Evolutionary conservation across 805 yeast genomes (phyloP), one percentile per base, ranked within the genome.

Genomic region (Candida fluviatilis): DNA sequence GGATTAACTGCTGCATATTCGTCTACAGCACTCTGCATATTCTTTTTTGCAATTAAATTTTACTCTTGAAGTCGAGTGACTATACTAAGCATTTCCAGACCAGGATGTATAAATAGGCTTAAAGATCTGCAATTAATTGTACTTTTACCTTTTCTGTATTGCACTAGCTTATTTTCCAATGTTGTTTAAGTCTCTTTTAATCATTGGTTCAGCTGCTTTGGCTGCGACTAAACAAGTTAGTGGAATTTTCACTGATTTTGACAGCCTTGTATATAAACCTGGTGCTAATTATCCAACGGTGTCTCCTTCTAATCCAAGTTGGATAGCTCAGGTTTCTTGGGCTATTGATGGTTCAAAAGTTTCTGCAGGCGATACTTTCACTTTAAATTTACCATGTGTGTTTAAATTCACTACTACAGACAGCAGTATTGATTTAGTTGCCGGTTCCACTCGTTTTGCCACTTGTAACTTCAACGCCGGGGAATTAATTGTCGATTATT

Each of bases 341-440:
- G 11, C 18, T 10, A 42, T 50, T 19, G 16, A 26, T 12, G 43
- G 49, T 12, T 4, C 29, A 6, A 26, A 25, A 3, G 39, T 41
- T 12, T 13, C 14, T 1, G 18, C 55, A 1, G 52, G 52, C 19
- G 57, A 52, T 27, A 48, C 49, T 6, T 52, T 52, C 18, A 18
- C 38, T 12, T 42, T 52, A 25, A 26, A 32, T 26, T 34, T 52
- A 36, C 57, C 62, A 3, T 51, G 59, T 42, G 59, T 51, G 10
- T 59, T 45, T 38, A 55, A 53, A 34, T 53, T 57, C 38, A 51
- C 57, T 6, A 35, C 49, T 8, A 25, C 45, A 4, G 24, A 39
- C 10, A 4, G 40, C 14, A 19, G 46, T 3, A 34, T 58, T 6
- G 35, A 36, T 16, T 45, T 52, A 15, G 24, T 10, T 11, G 55